Conservation (phyloP, 2,329 filamentous ascomycete genomes). For the Phaeosphaeriaceae sp. region DNA sequence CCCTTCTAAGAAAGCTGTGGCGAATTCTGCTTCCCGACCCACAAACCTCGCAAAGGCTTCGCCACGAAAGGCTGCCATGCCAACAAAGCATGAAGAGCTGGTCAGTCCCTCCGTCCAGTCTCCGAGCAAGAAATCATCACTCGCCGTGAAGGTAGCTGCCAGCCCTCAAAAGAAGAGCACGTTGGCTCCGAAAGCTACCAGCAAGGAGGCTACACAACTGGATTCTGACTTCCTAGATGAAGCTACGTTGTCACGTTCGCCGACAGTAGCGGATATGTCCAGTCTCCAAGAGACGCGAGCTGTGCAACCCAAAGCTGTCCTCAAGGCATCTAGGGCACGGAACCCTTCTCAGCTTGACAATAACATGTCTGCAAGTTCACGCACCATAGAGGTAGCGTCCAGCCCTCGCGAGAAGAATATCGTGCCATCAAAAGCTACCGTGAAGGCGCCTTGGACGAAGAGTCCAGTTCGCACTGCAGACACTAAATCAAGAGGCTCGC, state of each 20-base stretch:
- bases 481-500: not conserved
- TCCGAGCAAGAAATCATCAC: not conserved
- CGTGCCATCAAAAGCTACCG: not conserved
- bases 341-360: not conserved
- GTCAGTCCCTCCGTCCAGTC: not conserved
- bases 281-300: no score
- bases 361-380: not conserved
- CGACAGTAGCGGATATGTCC: no score
- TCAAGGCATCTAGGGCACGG: not conserved
- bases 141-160: not conserved
- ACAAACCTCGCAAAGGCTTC: slow-evolving; percentile 8
- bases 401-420: not conserved
- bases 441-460: not conserved
- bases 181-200: no score
- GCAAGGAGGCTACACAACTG: no score
- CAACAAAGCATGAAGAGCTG: not conserved
- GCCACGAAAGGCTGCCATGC: slow-evolving; percentile 5
- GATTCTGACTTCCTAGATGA: no score
- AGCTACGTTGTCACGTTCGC: no score
- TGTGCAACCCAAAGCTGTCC: not conserved
- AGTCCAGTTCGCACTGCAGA: not conserved
- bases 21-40: not conserved
- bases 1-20: not conserved
- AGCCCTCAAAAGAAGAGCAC: not conserved
- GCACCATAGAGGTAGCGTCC: not conserved